Percentiles rank a stretch among this genome's conserved stretches.
These are phyloP conservation scores for Phytophthora macrochlamydospora DNA, from an alignment of 352 stramenopile species.

Conservation along the genomic window DNA sequence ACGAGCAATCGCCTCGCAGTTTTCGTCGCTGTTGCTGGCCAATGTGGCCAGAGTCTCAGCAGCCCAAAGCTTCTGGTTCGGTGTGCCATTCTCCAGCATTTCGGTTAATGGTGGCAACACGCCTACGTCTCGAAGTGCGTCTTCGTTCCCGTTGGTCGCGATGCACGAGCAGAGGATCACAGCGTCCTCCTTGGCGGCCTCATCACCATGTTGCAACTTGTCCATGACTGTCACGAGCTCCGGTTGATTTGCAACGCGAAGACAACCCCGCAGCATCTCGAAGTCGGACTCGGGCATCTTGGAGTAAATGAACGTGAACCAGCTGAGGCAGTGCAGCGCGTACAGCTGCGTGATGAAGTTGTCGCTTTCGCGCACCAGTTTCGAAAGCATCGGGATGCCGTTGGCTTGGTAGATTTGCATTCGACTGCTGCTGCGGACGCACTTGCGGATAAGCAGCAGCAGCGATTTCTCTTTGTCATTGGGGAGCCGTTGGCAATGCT, in stretches of 20 bases:
- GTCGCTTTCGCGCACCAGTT: conserved; percentile 13
- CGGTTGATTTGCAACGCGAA: conserved; percentile 11
- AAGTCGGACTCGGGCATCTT: conserved; percentile 27
- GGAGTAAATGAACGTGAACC: conserved; percentile 34
- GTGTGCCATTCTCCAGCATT: conserved; percentile 13
- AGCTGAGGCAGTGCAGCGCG: conserved; percentile 32
- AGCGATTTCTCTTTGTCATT: conserved; percentile 20
- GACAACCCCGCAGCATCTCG: conserved; percentile 12
- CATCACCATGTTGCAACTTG: conserved; percentile 11
- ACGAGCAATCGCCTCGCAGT: conserved; percentile 18
- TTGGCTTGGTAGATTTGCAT: conserved; percentile 29
- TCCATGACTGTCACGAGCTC: conserved; percentile 16
- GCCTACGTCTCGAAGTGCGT: conserved; percentile 15
- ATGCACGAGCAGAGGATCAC: conserved; percentile 20
- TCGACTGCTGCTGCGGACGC: conserved; percentile 23
- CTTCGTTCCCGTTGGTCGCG: conserved; percentile 19
- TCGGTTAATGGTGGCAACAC: conserved; percentile 13
- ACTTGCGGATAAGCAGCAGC: conserved; percentile 24
- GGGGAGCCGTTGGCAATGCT: conserved; percentile 1
- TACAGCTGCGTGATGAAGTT: conserved; percentile 27
- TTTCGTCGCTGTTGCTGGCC: conserved; percentile 21
- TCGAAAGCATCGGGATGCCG: conserved; percentile 20
- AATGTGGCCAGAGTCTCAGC: conserved; percentile 22
- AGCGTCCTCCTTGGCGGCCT: conserved; percentile 23
- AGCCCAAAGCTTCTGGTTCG: conserved; percentile 27